A percentile compares a stretch with the other conserved stretches of the same genome.
Conservation (phyloP, 2,329 filamentous ascomycete species). For the Botryotinia calthae region DNA sequence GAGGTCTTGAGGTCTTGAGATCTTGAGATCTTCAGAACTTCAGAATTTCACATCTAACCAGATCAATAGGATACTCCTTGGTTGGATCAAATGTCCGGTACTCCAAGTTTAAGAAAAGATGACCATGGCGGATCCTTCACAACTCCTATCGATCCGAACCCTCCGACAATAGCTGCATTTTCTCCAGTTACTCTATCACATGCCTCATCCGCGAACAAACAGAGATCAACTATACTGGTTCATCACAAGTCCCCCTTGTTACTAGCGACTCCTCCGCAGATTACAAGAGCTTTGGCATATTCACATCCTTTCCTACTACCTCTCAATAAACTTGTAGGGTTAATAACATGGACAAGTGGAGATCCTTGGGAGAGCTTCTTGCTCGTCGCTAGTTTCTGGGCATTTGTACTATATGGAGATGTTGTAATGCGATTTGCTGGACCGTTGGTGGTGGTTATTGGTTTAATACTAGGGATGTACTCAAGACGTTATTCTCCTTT, state of each 20-base stretch:
- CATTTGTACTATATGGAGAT: slow-evolving; percentile 80
- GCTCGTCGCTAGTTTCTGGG: slow-evolving; percentile 83
- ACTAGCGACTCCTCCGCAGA: slow-evolving; percentile 88
- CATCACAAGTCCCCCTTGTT: slow-evolving; percentile 95
- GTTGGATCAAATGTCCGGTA: slow-evolving; percentile 38
- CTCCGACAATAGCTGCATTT: slow-evolving; percentile 84
- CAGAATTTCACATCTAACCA: slow-evolving; percentile 24
- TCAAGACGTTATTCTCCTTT: slow-evolving; percentile 83
- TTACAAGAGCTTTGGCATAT: slow-evolving; percentile 91
- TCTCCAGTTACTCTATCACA: slow-evolving; percentile 75
- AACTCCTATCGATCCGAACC: slow-evolving; percentile 43
- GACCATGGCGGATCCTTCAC: slow-evolving; percentile 31
- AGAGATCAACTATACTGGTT: slow-evolving; percentile 87
- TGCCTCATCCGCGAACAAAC: slow-evolving; percentile 62
- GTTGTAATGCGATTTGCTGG: slow-evolving; percentile 76
- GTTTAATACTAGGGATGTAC: slow-evolving; percentile 89
- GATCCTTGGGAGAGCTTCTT: slow-evolving; percentile 98
- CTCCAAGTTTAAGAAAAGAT: slow-evolving; percentile 34
- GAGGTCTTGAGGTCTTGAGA: background rate
- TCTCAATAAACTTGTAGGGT: slow-evolving; percentile 77
- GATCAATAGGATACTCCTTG: slow-evolving; percentile 39
- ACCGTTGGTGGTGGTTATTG: slow-evolving; percentile 75
- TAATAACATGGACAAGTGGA: slow-evolving; percentile 89
- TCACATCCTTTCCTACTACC: slow-evolving; percentile 92
- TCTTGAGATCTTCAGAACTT: no score